These are phyloP conservation scores for Pseudozyma tsukubaensis DNA, from an alignment of 1,284 basidiomycete genomes.

Conservation along the genomic window DNA sequence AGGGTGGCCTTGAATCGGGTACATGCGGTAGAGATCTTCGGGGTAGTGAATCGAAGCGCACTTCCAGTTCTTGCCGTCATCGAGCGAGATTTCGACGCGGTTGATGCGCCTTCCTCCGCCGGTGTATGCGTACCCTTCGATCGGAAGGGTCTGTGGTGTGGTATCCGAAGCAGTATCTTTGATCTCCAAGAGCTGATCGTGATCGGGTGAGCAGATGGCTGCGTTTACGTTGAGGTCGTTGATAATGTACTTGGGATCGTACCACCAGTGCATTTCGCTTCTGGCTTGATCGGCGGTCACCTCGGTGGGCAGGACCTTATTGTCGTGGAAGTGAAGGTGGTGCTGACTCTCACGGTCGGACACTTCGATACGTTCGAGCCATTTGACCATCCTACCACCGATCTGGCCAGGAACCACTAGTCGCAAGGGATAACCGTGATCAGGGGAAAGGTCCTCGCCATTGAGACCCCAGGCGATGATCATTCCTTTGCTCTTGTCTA, in stretches of 20 bases:
- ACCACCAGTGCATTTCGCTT: slow-evolving; percentile 75
- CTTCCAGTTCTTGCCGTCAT: slow-evolving; percentile 74
- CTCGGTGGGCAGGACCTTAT: slow-evolving; percentile 76
- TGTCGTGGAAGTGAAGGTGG: slow-evolving; percentile 71
- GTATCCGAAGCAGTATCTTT: not conserved
- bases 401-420: slow-evolving; percentile 77
- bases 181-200: slow-evolving; percentile 72
- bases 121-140: slow-evolving; percentile 76
- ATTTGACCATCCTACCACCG: slow-evolving; percentile 74
- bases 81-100: slow-evolving; percentile 75
- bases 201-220: slow-evolving; percentile 75
- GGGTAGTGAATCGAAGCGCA: slow-evolving; percentile 73
- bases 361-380: slow-evolving; percentile 75
- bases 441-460: slow-evolving; percentile 71
- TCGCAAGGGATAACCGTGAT: slow-evolving; percentile 77
- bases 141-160: slow-evolving; percentile 32
- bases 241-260: slow-evolving; percentile 73
- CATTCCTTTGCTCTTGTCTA: slow-evolving; percentile 74
- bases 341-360: slow-evolving; percentile 74
- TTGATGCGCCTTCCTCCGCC: slow-evolving; percentile 77
- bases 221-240: slow-evolving; percentile 77
- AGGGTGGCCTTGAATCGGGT: slow-evolving; percentile 61
- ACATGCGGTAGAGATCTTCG: slow-evolving; percentile 74
- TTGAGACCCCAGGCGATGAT: slow-evolving; percentile 77
- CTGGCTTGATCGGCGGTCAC: slow-evolving; percentile 75